These are phyloP conservation scores for Huntiella abstrusa DNA, from an alignment of 2,329 filamentous ascomycete species.

Conservation along the genomic window DNA sequence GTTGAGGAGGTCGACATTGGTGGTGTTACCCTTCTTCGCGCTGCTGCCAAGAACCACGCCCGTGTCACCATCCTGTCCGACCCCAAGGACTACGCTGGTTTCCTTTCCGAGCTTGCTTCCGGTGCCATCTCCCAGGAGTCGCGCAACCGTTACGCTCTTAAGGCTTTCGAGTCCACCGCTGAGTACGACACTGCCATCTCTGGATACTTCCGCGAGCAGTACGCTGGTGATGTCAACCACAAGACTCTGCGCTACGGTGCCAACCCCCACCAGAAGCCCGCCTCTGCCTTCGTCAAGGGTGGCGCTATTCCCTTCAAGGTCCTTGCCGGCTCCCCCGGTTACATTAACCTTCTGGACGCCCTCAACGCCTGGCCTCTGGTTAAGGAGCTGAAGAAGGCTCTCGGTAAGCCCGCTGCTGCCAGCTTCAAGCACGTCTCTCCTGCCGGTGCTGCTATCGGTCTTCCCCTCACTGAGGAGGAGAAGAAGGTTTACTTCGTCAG, in stretches of 20 bases:
- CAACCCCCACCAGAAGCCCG: conserved; percentile 97
- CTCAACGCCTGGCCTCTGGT: conserved; percentile 95
- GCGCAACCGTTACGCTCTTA: conserved; percentile 79
- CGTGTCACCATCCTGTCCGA: conserved; percentile 93
- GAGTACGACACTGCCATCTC: conserved; percentile 92
- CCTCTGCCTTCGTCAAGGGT: conserved; percentile 59
- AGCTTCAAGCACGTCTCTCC: conserved; percentile 99
- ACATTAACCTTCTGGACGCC: conserved; percentile 92
- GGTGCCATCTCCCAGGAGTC: conserved; percentile 73
- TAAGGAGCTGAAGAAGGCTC: conserved; percentile 80
- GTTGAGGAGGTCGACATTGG: conserved; percentile 99
- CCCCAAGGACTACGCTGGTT: conserved; percentile 81
- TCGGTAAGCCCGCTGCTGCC: conserved; percentile 75
- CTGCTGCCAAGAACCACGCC: conserved; percentile 93
- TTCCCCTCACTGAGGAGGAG: conserved; percentile 70
- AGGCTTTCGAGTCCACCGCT: conserved; percentile 95
- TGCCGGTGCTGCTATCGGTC: conserved; percentile 83
- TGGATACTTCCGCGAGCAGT: conserved; percentile 94
- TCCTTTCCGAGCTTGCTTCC: conserved; percentile 73
- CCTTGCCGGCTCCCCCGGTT: conserved; percentile 72
- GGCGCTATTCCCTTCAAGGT: conserved; percentile 84
- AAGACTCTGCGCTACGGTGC: conserved; percentile 79
- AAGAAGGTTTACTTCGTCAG: conserved; percentile 97
- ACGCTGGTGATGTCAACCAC: conserved; percentile 68
- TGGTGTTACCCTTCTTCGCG: conserved; percentile 86